Conservation (phyloP, 345 rosid genomes). For the Populus tremula region DNA sequence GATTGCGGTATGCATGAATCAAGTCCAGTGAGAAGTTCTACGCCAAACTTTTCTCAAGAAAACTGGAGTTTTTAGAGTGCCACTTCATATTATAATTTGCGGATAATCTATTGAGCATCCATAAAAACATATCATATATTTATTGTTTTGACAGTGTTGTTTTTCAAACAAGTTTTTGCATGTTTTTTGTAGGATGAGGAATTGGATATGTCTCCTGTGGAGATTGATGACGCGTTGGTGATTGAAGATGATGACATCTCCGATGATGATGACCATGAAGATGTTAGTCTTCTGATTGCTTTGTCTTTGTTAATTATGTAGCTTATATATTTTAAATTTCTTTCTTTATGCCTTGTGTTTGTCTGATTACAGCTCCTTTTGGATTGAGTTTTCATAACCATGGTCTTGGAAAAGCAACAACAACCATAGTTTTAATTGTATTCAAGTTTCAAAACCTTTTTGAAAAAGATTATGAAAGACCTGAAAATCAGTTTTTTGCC, state of each 20-base stretch:
- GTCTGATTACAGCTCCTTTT: not conserved
- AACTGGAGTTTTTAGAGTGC: not conserved
- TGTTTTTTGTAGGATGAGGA: constrained; percentile 74
- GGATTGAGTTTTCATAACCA: not conserved
- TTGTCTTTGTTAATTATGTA: not conserved
- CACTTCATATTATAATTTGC: not conserved
- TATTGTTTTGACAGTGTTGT: not conserved
- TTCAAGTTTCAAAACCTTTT: not conserved
- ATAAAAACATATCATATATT: not conserved
- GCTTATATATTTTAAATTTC: not conserved
- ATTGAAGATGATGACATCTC: constrained; percentile 98
- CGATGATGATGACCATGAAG: constrained; percentile 91
- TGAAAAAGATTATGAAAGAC: not conserved
- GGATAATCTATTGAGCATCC: not conserved
- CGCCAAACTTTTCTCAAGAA: not conserved
- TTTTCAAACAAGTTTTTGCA: not conserved
- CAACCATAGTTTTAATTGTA: not conserved
- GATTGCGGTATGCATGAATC: not conserved
- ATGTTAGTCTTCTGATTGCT: constrained; percentile 52
- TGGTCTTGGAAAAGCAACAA: not conserved
- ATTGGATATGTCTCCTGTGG: constrained; percentile 80
- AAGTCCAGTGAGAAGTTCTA: not conserved
- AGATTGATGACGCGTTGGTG: constrained; percentile 89
- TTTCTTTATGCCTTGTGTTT: not conserved
- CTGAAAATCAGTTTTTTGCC: not conserved